Conservation (phyloP, 2,329 filamentous ascomycete species). For the Cladophialophora exuberans region DNA sequence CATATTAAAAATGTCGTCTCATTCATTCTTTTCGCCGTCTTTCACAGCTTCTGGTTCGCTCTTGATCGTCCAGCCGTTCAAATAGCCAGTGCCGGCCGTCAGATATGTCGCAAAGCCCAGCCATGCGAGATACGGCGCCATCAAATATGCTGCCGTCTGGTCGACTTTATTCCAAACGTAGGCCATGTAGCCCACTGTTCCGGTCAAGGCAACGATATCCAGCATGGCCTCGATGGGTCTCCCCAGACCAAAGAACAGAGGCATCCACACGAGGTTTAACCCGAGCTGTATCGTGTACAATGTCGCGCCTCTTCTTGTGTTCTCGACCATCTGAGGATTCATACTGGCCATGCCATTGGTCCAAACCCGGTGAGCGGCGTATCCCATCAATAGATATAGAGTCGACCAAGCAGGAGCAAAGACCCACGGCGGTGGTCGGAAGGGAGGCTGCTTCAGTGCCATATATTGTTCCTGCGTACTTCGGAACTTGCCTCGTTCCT, state of each 20-base stretch:
- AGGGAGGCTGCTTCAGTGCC: conserved; percentile 51
- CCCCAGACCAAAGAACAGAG: conserved; percentile 82
- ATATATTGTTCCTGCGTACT: conserved; percentile 43
- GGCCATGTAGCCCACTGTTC: conserved; percentile 72
- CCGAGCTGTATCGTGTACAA: conserved; percentile 85
- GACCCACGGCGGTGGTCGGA: conserved; percentile 59
- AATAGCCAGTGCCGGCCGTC: conserved; percentile 67
- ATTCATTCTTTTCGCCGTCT: conserved; percentile 15
- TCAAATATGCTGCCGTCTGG: conserved; percentile 68
- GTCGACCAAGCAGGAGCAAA: conserved; percentile 64
- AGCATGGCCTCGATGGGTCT: conserved; percentile 73
- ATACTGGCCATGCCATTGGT: conserved; percentile 63
- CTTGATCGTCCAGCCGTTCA: conserved; percentile 69
- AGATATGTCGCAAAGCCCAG: conserved; percentile 86
- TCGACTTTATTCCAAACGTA: conserved; percentile 79
- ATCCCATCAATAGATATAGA: conserved; percentile 77
- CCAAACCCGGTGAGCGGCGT: conserved; percentile 79
- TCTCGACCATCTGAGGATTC: conserved; percentile 56
- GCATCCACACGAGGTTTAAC: conserved; percentile 88
- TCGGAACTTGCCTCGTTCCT: conserved; percentile 31
- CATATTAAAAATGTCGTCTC: neutral
- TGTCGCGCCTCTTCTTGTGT: conserved; percentile 70
- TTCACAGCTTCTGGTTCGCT: conserved; percentile 17
- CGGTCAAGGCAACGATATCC: conserved; percentile 74
- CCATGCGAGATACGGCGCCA: conserved; percentile 85